Base-by-base conservation (phyloP, 257 asterid species). In the Mentha longifolia region DNA sequence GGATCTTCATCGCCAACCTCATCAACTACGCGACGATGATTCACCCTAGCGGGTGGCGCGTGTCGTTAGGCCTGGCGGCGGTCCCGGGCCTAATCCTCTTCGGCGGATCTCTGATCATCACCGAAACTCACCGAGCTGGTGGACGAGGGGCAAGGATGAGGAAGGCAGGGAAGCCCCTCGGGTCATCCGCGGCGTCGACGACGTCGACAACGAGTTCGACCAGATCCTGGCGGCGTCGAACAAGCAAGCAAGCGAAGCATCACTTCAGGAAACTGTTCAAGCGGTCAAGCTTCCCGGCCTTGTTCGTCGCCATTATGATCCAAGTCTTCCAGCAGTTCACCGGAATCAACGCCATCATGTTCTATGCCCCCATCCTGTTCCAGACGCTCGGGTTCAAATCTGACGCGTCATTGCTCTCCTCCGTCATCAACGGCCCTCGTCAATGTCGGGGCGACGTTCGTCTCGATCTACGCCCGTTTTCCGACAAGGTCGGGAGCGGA, bases 321-420 rank as follows among this genome's bases (percentile, higher is more conserved):
- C 91, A 89, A 96, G 54, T 90, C 6, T 93, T 93, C 84, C 97
- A 93, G 71, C 97, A 90, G 56, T 83, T 85, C 67, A 93, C 97
- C 0, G 97, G 98, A 11, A 93, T 93, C 80, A 93, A 93, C 25
- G 96, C 98, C 4, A 90, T 93, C 57, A 90, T 93, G 98, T 93
- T 90, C 74, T 93, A 93, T 41, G 95, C 97, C 9, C 97, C 98
- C 0, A 96, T 93, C 5, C 75, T 93, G 4, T 91, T 91, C 46
- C 52, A 58, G 75, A 93, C 98, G 0, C 83, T 93, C 0, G 98
- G 98, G 19, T 90, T 93, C 52, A 92, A 87, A 0, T 81, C 70
- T 49, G 83, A 78, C 43, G 95, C 97, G 0, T 59, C 98, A 0
- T 79, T 91, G 7, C 91, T 90, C 61, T 91, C 97, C 0, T 83